Conservation (phyloP, 257 asterid species). For the Eucommia ulmoides region DNA sequence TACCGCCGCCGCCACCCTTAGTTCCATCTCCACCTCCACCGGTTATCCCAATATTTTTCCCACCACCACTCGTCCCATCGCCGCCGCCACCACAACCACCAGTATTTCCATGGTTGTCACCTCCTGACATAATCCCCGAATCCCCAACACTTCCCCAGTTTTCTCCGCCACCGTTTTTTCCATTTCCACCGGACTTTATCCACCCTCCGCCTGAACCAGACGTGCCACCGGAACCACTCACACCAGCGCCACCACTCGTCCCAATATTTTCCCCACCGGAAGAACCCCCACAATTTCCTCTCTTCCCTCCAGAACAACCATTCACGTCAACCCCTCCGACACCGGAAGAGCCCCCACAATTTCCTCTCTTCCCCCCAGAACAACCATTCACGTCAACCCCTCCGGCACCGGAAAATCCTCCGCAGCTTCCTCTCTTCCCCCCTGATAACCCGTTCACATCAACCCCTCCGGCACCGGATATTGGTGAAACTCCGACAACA, state of each 20-base stretch:
- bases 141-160: constrained; percentile 10
- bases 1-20: constrained; percentile 5
- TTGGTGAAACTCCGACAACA: constrained; percentile 6
- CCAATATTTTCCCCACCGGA: constrained; percentile 18
- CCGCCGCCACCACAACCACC: constrained; percentile 13
- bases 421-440: no score
- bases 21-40: constrained; percentile 12
- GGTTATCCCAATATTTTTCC: background rate
- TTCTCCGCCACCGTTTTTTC: constrained; percentile 15
- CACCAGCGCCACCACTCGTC: constrained; percentile 18
- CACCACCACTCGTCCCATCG: constrained; percentile 2
- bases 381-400: constrained; percentile 4
- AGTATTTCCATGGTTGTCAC: constrained; percentile 20
- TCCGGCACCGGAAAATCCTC: no score
- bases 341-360: constrained; percentile 3
- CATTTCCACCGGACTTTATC: background rate
- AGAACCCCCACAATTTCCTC: constrained; percentile 3
- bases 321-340: constrained; percentile 4
- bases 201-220: constrained; percentile 14
- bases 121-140: constrained; percentile 13
- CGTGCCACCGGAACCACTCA: constrained; percentile 18
- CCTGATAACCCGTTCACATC: no score
- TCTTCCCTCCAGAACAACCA: constrained; percentile 4
- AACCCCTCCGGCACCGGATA: constrained; percentile 7
- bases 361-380: constrained; percentile 8